Evolutionary conservation across 2,329 filamentous ascomycete genomes (phyloP), one percentile per base, ranked within the genome.

Genomic region (Gliomastix tumulicola): DNA sequence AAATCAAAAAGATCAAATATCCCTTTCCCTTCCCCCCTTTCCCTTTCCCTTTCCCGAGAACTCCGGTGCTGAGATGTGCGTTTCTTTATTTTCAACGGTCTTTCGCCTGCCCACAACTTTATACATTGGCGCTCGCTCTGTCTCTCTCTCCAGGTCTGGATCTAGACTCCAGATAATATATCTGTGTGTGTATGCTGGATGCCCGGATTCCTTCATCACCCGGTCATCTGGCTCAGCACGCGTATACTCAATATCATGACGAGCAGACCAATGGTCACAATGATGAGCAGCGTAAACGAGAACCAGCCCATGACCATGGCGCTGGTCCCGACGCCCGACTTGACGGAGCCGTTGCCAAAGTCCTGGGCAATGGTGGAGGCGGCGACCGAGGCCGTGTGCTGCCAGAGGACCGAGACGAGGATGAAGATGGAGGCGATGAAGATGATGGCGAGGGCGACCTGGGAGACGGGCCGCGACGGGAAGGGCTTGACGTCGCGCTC

Each of bases 291-390:
- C 17, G 86, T 84, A 55, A 98, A 97, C 30, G 87, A 86, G 63
- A 98, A 97, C 92, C 92, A 98, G 41, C 92, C 92, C 54, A 98
- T 72, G 15, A 96, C 86, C 87, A 98, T 97, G 39, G 92, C 90
- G 27, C 83, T 86, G 34, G 87, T 89, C n/a, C 89, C 89, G 11
- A 96, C 88, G 22, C 89, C 89, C 39, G 82, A 87, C 57, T 74
- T 79, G 39, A 96, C 86, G 46, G 82, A 86, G 30, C 89, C 89
- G 58, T 96, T 96, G 23, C 84, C 89, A 47, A 96, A 77, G 54
- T 94, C 88, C 68, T 94, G 86, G 2, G 89, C 88, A 46, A 98
- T 89, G 46, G 94, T 85, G 41, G 88, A 88, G 17, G 92, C 92
- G 22, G 90, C 90, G 1, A 98, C 92, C 0, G 90, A 96, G 0